phyloP scores from a whole-genome alignment of 495 filamentous ascomycete genomes.

The Penicillium soppii region DNA sequence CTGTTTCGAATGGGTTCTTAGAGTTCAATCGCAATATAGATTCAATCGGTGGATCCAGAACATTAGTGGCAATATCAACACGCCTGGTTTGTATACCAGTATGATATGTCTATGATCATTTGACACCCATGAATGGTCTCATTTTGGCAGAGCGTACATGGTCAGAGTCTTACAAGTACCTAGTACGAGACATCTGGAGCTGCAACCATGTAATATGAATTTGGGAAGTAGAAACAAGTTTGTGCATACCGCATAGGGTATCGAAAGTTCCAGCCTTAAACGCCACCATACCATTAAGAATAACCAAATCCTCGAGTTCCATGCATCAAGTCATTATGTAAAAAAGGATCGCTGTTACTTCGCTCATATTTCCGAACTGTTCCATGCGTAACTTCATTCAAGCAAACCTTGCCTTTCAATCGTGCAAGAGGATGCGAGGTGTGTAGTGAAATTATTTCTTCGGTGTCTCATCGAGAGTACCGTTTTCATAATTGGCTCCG shows the following conservation, averaged over 20 bases:
- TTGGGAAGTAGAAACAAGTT: constrained; percentile 11
- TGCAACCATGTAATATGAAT: constrained; percentile 12
- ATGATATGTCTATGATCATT: constrained; percentile 31
- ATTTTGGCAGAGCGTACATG: neutral
- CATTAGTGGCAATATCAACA: constrained; percentile 30
- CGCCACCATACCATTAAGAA: constrained; percentile 16
- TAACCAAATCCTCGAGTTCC: constrained; percentile 9
- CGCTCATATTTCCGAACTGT: neutral
- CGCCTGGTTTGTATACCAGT: constrained; percentile 35
- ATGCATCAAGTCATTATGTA: constrained; percentile 30
- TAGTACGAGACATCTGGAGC: neutral
- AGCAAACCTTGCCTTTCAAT: constrained; percentile 4
- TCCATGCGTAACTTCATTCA: constrained; percentile 21
- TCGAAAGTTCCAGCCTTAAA: constrained; percentile 24
- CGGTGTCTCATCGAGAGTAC: constrained; percentile 13
- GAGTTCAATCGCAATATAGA: constrained; percentile 12
- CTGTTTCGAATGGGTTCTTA: too few species aligned
- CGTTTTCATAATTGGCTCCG: neutral
- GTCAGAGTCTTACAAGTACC: too few species aligned
- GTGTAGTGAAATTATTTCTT: constrained; percentile 3
- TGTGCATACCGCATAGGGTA: constrained; percentile 25
- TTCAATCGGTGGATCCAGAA: constrained; percentile 26
- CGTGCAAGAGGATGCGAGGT: neutral
- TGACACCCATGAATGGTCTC: constrained; percentile 7
- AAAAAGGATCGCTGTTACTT: constrained; percentile 7